phyloP scores from a whole-genome alignment of 2,329 filamentous ascomycete species.

The Rhexocercosporidium sp. region DNA sequence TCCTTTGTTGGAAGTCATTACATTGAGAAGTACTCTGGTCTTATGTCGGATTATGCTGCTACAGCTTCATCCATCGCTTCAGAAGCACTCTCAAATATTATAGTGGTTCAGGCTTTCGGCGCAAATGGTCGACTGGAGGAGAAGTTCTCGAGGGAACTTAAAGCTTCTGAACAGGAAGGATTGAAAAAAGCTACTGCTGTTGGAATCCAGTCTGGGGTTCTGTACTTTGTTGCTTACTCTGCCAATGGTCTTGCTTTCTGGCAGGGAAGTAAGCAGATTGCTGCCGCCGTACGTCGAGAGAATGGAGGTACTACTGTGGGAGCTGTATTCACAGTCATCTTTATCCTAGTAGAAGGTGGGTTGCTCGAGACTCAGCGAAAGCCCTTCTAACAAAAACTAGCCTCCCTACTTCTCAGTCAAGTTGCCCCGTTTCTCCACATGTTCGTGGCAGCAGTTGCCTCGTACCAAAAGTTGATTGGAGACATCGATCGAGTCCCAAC shows the following conservation, averaged over 20 bases:
- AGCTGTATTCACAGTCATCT: slow-evolving; percentile 56
- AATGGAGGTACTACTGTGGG: slow-evolving; percentile 33
- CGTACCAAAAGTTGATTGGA: slow-evolving; percentile 58
- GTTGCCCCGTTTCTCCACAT: slow-evolving; percentile 68
- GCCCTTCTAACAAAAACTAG: slow-evolving; percentile 22
- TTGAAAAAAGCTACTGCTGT: slow-evolving; percentile 55
- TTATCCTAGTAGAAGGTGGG: slow-evolving; percentile 57
- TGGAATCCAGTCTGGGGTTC: slow-evolving; percentile 55
- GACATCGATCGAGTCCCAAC: slow-evolving; percentile 30
- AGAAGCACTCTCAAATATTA: slow-evolving; percentile 55
- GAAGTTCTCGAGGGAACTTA: slow-evolving; percentile 53
- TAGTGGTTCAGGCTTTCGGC: slow-evolving; percentile 58
- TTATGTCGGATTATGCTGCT: slow-evolving; percentile 52
- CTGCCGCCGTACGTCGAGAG: slow-evolving; percentile 38
- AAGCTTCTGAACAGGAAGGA: slow-evolving; percentile 48
- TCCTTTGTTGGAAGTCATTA: slow-evolving; percentile 55
- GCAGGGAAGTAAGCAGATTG: slow-evolving; percentile 58
- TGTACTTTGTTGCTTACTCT: slow-evolving; percentile 43
- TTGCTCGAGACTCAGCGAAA: neutral
- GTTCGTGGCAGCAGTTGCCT: slow-evolving; percentile 60
- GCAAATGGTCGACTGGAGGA: slow-evolving; percentile 54
- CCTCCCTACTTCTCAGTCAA: slow-evolving; percentile 62
- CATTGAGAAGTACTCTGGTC: slow-evolving; percentile 49
- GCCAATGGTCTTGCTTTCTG: slow-evolving; percentile 63
- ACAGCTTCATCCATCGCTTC: slow-evolving; percentile 58